Percentiles rank a stretch among this genome's conserved stretches.
phyloP scores from a whole-genome alignment of 352 stramenopile genomes.

The Peronospora destructor region DNA sequence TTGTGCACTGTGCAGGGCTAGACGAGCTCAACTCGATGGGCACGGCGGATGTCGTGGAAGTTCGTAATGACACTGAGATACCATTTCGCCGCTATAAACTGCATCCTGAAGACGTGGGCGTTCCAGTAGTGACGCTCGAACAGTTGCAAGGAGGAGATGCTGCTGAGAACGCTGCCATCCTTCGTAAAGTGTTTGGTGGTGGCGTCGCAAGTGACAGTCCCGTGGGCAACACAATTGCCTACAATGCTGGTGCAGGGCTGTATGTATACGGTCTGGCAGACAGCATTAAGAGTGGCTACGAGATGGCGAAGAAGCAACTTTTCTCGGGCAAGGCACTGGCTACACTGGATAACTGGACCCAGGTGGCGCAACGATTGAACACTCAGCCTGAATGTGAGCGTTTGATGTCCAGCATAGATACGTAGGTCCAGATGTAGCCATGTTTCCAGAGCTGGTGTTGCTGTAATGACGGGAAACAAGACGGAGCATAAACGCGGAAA shows the following conservation, averaged over 20 bases:
- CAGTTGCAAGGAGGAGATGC: constrained; percentile 94
- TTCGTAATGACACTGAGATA: constrained; percentile 37
- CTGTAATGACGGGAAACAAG: no score
- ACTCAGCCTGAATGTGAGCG: constrained; percentile 1
- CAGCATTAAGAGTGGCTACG: constrained; percentile 84
- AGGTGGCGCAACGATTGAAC: constrained; percentile 51
- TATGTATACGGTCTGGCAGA: constrained; percentile 94
- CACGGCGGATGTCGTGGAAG: constrained; percentile 69
- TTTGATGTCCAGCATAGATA: no score
- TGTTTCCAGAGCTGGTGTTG: no score
- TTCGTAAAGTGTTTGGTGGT: constrained; percentile 75
- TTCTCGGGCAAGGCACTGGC: constrained; percentile 51
- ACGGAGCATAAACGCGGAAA: no score
- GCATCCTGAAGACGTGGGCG: constrained; percentile 65
- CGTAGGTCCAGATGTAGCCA: no score
- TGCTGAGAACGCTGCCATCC: constrained; percentile 91
- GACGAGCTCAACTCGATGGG: constrained; percentile 98
- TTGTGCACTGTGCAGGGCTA: constrained; percentile 97
- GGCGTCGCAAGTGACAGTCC: constrained; percentile 88
- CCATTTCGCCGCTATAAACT: constrained; percentile 44
- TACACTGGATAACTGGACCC: constrained; percentile 59
- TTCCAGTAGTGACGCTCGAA: constrained; percentile 87
- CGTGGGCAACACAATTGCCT: constrained; percentile 95
- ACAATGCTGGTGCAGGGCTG: constrained; percentile 95
- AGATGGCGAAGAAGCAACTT: constrained; percentile 72